phyloP scores from a whole-genome alignment of 129 eudicot species.

The Saussurea involucrata region DNA sequence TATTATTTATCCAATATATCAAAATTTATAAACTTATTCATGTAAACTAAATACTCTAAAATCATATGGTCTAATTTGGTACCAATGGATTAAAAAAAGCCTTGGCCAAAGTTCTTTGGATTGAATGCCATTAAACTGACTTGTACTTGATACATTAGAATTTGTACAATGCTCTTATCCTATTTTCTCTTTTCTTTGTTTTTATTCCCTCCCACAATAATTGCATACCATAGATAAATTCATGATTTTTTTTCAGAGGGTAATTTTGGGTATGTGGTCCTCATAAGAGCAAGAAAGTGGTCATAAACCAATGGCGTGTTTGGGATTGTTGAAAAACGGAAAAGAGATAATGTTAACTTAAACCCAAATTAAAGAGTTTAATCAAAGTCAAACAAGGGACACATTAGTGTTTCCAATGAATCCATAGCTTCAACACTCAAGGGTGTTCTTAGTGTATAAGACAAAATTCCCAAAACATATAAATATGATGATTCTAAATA shows the following conservation, averaged over 20 bases:
- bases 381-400: too few relatives aligned
- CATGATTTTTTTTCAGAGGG: neutral
- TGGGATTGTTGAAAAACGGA: too few relatives aligned
- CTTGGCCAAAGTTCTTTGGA: neutral
- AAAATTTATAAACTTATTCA: too few relatives aligned
- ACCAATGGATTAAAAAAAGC: neutral
- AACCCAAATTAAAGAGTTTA: too few relatives aligned
- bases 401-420: too few relatives aligned
- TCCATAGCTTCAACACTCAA: too few relatives aligned
- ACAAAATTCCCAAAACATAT: too few relatives aligned
- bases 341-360: too few relatives aligned
- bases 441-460: too few relatives aligned
- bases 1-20: too few relatives aligned
- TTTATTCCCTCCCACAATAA: neutral
- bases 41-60: neutral
- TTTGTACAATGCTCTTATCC: neutral
- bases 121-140: neutral
- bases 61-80: neutral
- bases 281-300: neutral
- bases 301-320: too few relatives aligned
- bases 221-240: neutral
- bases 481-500: too few relatives aligned
- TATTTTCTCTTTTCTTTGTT: neutral
- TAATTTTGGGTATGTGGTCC: neutral
- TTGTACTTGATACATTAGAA: neutral